Evolutionary conservation across 768 basidiomycete species (phyloP), one percentile per base, ranked within the genome.

Genomic region (Auriscalpium orientale): DNA sequence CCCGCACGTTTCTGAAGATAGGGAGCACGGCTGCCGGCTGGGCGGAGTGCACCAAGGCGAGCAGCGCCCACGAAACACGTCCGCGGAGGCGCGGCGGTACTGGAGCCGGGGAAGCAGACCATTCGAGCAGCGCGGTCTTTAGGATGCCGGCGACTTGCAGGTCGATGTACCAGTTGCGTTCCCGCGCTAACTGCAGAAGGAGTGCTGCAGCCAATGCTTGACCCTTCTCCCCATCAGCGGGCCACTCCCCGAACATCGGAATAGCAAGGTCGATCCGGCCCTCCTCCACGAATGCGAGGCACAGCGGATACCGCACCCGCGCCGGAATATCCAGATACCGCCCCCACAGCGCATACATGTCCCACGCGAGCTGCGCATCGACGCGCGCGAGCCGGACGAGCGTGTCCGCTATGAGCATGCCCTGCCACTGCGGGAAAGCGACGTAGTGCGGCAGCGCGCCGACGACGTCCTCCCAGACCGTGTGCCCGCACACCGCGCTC

Each of bases 61-160:
- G 51, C n/a, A 61, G 37, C 13, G 46, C 55, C 58, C 74, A 77
- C 11, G 79, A 74, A 36, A 84, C 64, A n/a, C 65, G 58, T 35
- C 66, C 62, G 49, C 75, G 76, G 60, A 76, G 74, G 53, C 77
- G 77, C 57, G 66, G 59, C 0, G 71, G 65, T 0, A 77, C 77
- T 28, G 28, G 5, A 16, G 61, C 59, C 4, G 62, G 66, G 3
- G 63, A 63, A 9, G 58, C 46, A 55, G 78, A 83, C 36, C 79
- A 55, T 2, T 61, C 63, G 46, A 56, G 58, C 38, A 83, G 63
- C 7, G 59, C 56, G 16, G 40, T 55, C 22, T 51, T 54, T 7
- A 60, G 46, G 45, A 58, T 53, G 33, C 34, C 33, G 10, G 59
- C 61, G 16, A 61, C 54, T 21, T 62, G 21, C 15, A 56, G 46